These are phyloP conservation scores for Darksidea phi DNA, from an alignment of 495 filamentous ascomycete genomes.

Conservation along the genomic window DNA sequence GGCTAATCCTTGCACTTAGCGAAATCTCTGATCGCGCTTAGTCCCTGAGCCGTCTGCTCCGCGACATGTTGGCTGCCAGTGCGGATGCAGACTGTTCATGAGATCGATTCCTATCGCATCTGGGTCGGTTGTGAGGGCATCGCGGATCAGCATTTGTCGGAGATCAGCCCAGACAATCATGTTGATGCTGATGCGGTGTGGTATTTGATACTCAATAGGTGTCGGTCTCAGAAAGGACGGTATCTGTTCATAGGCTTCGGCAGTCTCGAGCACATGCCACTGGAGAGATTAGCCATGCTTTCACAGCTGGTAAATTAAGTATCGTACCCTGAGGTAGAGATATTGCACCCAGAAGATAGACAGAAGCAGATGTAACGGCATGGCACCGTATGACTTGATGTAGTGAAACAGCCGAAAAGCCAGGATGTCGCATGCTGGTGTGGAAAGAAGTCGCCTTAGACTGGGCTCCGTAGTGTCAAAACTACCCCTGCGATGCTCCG, in stretches of 20 bases:
- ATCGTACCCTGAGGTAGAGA: conserved; percentile 6
- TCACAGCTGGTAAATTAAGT: not conserved
- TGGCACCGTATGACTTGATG: conserved; percentile 1
- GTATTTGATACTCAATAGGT: conserved; percentile 1
- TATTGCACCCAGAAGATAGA: conserved; percentile 3
- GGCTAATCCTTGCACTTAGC: too few relatives aligned
- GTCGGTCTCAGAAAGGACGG: conserved; percentile 1
- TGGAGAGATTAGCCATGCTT: not conserved
- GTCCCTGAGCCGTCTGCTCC: too few relatives aligned
- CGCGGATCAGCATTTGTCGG: conserved; percentile 1
- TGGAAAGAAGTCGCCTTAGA: conserved; percentile 1
- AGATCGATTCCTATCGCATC: not conserved
- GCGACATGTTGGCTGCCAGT: not conserved
- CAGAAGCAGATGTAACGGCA: conserved; percentile 1
- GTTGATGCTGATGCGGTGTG: conserved; percentile 1
- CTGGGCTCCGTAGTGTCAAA: not conserved
- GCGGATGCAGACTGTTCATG: not conserved
- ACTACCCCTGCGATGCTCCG: not conserved
- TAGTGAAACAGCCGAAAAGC: conserved; percentile 1
- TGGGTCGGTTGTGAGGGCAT: not conserved
- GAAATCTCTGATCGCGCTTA: too few relatives aligned
- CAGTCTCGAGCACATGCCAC: conserved; percentile 4
- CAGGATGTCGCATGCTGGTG: not conserved
- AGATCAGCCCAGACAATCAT: conserved; percentile 1
- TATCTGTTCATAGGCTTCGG: not conserved